Conservation (phyloP, 2,329 filamentous ascomycete species). For the Ophiostoma piceae region DNA sequence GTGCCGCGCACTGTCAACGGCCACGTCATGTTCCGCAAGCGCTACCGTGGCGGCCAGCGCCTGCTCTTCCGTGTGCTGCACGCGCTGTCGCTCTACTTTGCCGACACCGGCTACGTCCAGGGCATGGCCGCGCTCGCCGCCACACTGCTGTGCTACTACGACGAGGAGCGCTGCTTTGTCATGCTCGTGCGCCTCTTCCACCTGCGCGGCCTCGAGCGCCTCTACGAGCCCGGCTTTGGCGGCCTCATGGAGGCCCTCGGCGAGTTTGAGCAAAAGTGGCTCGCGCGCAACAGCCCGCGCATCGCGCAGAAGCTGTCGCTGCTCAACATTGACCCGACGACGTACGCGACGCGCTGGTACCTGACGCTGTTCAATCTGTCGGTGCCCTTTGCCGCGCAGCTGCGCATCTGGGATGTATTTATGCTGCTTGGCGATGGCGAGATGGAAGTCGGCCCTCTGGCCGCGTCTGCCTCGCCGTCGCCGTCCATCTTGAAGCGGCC, state of each 20-base stretch:
- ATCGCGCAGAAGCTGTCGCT: slow-evolving; percentile 75
- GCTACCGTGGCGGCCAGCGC: slow-evolving; percentile 88
- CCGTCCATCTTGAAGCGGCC: background rate
- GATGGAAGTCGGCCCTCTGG: background rate
- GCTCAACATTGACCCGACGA: slow-evolving; percentile 74
- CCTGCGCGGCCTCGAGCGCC: slow-evolving; percentile 73
- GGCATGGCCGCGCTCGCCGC: slow-evolving; percentile 94
- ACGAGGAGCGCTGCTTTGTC: slow-evolving; percentile 88
- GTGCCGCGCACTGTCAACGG: slow-evolving; percentile 90
- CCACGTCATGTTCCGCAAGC: slow-evolving; percentile 92
- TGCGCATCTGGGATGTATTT: slow-evolving; percentile 96
- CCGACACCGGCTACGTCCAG: slow-evolving; percentile 90
- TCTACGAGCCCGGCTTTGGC: slow-evolving; percentile 79
- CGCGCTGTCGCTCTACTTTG: slow-evolving; percentile 84
- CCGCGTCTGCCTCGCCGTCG: background rate
- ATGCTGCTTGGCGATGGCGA: slow-evolving; percentile 73
- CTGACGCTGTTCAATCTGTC: slow-evolving; percentile 96
- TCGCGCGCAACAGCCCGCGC: slow-evolving; percentile 58
- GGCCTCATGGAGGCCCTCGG: slow-evolving; percentile 80
- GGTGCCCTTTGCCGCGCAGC: slow-evolving; percentile 86
- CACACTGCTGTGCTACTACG: slow-evolving; percentile 91
- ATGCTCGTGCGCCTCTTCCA: slow-evolving; percentile 97
- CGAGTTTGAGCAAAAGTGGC: slow-evolving; percentile 82
- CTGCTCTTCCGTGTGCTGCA: slow-evolving; percentile 90
- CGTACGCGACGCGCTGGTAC: slow-evolving; percentile 97